Percentiles rank a stretch among this genome's conserved stretches.
phyloP scores from a whole-genome alignment of 345 rosid genomes.

The Reutealis trisperma region DNA sequence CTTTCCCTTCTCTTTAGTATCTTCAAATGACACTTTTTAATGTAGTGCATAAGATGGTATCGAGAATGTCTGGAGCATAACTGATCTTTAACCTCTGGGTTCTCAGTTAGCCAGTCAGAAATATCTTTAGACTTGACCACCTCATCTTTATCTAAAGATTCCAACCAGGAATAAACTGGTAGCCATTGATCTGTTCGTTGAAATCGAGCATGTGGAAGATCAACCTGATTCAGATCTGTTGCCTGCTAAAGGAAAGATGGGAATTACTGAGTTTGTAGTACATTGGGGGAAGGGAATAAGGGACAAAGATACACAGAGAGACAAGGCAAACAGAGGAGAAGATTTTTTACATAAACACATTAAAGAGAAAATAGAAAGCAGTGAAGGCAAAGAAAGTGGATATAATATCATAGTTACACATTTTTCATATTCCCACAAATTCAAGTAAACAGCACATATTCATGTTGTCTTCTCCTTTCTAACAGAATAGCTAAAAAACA shows the following conservation, averaged over 20 bases:
- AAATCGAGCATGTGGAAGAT: conserved; percentile 69
- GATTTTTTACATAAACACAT: too few relatives aligned
- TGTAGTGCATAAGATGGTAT: conserved; percentile 94
- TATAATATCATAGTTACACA: too few relatives aligned
- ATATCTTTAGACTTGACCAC: conserved; percentile 85
- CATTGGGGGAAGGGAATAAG: background rate
- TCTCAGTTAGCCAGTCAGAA: conserved; percentile 73
- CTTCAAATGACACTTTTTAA: conserved; percentile 93
- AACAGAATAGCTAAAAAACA: too few relatives aligned
- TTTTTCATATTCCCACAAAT: too few relatives aligned
- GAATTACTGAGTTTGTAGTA: background rate
- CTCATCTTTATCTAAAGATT: conserved; percentile 71
- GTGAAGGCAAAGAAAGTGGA: too few relatives aligned
- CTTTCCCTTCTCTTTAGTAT: conserved; percentile 86
- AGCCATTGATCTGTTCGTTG: conserved; percentile 89
- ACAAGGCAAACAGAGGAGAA: background rate
- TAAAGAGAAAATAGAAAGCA: too few relatives aligned
- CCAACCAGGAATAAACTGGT: conserved; percentile 90
- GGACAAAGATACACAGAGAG: background rate
- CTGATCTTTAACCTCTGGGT: conserved; percentile 65
- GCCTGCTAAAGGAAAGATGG: conserved; percentile 12
- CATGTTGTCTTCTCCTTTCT: too few relatives aligned
- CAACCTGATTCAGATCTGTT: conserved; percentile 40
- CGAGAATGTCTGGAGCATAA: conserved; percentile 77
- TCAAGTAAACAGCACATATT: too few relatives aligned